These are phyloP conservation scores for Tylopilus rubrobrunneus DNA, from an alignment of 768 basidiomycete genomes.

Conservation along the genomic window DNA sequence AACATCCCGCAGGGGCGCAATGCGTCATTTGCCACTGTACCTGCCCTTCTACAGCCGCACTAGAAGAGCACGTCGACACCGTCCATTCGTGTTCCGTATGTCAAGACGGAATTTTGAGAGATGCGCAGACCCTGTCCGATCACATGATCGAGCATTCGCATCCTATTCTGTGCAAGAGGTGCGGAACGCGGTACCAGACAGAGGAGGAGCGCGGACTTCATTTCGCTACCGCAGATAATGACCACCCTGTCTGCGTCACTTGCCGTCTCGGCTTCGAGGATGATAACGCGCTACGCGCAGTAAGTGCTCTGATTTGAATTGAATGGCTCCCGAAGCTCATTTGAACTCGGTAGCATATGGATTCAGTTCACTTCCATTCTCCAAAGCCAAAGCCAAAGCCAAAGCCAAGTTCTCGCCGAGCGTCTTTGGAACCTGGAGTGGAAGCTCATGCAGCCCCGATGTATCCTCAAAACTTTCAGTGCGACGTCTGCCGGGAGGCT, in stretches of 20 bases:
- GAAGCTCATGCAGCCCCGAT: background rate
- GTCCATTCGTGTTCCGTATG: slow-evolving; percentile 27
- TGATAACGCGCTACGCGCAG: slow-evolving; percentile 27
- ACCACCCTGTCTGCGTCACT: slow-evolving; percentile 35
- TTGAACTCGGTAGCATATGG: slow-evolving; percentile 16
- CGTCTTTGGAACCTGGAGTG: slow-evolving; percentile 8
- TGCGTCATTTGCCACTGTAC: slow-evolving; percentile 25
- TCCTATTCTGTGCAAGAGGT: slow-evolving; percentile 26
- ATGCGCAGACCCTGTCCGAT: slow-evolving; percentile 24
- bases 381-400: slow-evolving; percentile 10
- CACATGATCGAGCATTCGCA: slow-evolving; percentile 28
- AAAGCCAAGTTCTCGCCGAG: slow-evolving; percentile 8
- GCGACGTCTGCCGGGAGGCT: slow-evolving; percentile 23
- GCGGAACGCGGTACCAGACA: slow-evolving; percentile 29
- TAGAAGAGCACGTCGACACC: slow-evolving; percentile 27
- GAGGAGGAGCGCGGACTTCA: slow-evolving; percentile 38
- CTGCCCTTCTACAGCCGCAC: slow-evolving; percentile 20
- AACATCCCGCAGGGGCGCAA: slow-evolving; percentile 19
- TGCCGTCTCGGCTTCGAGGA: slow-evolving; percentile 37
- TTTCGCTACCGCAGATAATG: slow-evolving; percentile 33
- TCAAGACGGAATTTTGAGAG: slow-evolving; percentile 28
- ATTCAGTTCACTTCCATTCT: slow-evolving; percentile 12
- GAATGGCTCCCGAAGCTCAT: slow-evolving; percentile 8
- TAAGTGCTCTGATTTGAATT: slow-evolving; percentile 17
- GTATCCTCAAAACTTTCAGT: slow-evolving; percentile 10